These are phyloP conservation scores for Chlamydomonas reinhardtii DNA, from an alignment of 163 green algal genomes.

Conservation along the genomic window DNA sequence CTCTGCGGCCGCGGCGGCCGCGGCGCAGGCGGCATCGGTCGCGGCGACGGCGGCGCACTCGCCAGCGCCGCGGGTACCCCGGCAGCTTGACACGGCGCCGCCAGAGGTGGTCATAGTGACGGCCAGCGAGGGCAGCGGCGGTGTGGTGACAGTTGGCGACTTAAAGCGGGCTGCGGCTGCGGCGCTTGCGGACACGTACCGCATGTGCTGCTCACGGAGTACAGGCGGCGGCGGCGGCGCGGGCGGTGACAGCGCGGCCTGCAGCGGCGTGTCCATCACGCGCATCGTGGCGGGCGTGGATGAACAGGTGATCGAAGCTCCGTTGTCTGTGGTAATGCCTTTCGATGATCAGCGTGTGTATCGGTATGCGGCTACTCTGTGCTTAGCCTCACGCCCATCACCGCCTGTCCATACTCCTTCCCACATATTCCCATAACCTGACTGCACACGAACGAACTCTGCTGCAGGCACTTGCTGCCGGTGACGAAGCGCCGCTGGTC, in stretches of 20 bases:
- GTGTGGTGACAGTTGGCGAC: constrained; percentile 23
- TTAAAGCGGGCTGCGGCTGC: constrained; percentile 7
- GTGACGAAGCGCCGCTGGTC: not conserved
- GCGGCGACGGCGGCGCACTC: constrained; percentile 1
- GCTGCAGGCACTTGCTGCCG: not conserved
- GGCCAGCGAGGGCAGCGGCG: not conserved
- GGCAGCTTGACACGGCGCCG: constrained; percentile 2
- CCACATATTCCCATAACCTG: not conserved
- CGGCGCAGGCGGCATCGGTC: not conserved
- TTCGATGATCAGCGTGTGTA: no score
- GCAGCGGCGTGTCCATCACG: not conserved
- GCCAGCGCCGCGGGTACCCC: constrained; percentile 21
- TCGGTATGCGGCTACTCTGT: no score
- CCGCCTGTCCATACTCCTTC: no score
- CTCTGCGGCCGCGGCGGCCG: constrained; percentile 5
- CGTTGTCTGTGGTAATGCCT: no score
- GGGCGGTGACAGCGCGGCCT: not conserved
- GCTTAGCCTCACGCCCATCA: no score
- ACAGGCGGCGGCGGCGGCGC: no score
- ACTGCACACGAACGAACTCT: not conserved
- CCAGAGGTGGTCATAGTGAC: constrained; percentile 19
- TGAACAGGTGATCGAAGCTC: not conserved
- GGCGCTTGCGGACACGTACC: constrained; percentile 33
- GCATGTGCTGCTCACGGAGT: constrained; percentile 21
- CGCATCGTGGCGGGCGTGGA: not conserved